Evolutionary conservation across 805 yeast genomes (phyloP).

Genomic region (Wilhelminamyces savonicus): DNA sequence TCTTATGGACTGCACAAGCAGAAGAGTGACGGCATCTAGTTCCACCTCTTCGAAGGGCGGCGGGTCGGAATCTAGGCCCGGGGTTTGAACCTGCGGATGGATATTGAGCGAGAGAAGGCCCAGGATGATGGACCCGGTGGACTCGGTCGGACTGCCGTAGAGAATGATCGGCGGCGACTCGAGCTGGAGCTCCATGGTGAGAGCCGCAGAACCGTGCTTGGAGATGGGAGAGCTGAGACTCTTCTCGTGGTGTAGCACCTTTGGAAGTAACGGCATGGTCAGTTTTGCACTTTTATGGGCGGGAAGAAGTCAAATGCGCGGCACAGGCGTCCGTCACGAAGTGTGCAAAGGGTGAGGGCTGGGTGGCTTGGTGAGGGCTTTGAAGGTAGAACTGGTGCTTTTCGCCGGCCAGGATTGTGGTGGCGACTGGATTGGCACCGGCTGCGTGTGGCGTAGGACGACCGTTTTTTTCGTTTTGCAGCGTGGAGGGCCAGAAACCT

Average conservation of each 20-base stretch:
- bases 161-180: conserved; percentile 91
- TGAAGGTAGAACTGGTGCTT: no score
- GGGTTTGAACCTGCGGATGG: conserved; percentile 1
- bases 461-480: no score
- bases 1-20: conserved; percentile 65
- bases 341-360: no score
- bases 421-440: no score
- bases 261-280: conserved; percentile 11
- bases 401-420: no score
- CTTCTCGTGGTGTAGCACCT: conserved; percentile 8
- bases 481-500: no score
- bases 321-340: no score
- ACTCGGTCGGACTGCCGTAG: conserved; percentile 72
- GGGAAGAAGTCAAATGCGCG: no score
- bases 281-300: no score
- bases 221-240: conserved; percentile 1
- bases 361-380: no score
- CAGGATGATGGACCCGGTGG: conserved; percentile 79
- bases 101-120: conserved; percentile 61
- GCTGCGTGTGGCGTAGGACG: no score
- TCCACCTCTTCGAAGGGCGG: conserved; percentile 37
- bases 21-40: conserved; percentile 54
- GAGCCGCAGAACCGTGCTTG: conserved; percentile 15
- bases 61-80: conserved; percentile 8
- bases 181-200: conserved; percentile 51